phyloP scores from a whole-genome alignment of 495 filamentous ascomycete species.

The Neurospora sp. region DNA sequence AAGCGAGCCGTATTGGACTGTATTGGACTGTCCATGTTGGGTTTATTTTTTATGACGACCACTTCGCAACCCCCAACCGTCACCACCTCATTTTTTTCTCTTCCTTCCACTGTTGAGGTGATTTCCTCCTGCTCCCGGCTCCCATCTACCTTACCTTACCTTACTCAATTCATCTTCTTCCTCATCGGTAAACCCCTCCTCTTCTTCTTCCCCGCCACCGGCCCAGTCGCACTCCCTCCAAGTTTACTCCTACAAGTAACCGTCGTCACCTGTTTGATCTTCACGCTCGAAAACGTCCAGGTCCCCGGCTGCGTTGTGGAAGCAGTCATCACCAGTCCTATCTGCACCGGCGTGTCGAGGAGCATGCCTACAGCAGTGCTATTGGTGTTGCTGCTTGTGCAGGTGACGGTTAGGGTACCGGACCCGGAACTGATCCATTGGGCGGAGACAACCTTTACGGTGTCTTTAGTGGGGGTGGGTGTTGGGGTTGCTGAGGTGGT shows the following conservation, averaged over 20 bases:
- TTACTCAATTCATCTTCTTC: too few relatives aligned
- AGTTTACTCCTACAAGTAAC: neutral
- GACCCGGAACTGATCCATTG: constrained; percentile 10
- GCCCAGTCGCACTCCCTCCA: neutral
- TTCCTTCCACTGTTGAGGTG: too few relatives aligned
- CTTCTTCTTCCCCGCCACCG: neutral
- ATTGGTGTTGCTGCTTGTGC: constrained; percentile 18
- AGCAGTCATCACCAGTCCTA: neutral
- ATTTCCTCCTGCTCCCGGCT: neutral
- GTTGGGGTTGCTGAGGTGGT: accelerated
- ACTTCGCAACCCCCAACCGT: too few relatives aligned
- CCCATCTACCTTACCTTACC: too few relatives aligned
- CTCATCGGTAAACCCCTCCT: too few relatives aligned
- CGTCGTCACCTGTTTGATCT: neutral
- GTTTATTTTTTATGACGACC: too few relatives aligned
- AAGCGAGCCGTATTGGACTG: too few relatives aligned
- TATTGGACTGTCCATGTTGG: too few relatives aligned
- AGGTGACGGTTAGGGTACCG: constrained; percentile 10
- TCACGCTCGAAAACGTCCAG: neutral
- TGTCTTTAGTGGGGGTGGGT: neutral
- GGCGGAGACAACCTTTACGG: constrained; percentile 1
- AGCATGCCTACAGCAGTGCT: too few relatives aligned
- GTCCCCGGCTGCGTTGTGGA: neutral
- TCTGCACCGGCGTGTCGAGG: constrained; percentile 14
- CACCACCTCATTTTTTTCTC: too few relatives aligned